These are phyloP conservation scores for Marsdenia floribunda DNA, from an alignment of 257 asterid genomes.

Conservation along the genomic window DNA sequence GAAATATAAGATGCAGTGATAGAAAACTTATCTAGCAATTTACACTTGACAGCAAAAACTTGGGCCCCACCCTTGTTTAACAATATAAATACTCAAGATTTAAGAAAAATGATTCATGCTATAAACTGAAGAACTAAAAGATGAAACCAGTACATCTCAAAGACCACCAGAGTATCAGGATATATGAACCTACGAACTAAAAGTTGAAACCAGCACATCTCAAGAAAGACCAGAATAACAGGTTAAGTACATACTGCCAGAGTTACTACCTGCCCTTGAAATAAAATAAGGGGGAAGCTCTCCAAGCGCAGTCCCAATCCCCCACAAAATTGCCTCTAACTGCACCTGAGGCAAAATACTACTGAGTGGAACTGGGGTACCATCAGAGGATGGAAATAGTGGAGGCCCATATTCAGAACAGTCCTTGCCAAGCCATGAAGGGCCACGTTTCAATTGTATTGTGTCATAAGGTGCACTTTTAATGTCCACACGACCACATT, in stretches of 20 bases:
- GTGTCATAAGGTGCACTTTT: slow-evolving; percentile 92
- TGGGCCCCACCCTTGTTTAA: too few relatives aligned
- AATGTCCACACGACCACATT: slow-evolving; percentile 89
- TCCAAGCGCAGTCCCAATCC: slow-evolving; percentile 90
- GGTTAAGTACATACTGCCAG: not conserved
- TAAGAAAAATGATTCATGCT: not conserved
- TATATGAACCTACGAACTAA: not conserved
- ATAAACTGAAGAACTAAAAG: not conserved
- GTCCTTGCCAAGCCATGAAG: slow-evolving; percentile 87
- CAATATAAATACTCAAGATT: not conserved
- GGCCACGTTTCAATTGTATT: slow-evolving; percentile 56
- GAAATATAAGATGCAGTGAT: not conserved
- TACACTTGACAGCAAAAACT: not conserved
- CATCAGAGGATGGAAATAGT: slow-evolving; percentile 46
- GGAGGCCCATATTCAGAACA: slow-evolving; percentile 81
- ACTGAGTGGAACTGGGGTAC: slow-evolving; percentile 61
- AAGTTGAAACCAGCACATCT: not conserved
- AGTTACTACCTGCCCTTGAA: slow-evolving; percentile 80
- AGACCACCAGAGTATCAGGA: not conserved
- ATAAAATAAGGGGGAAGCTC: slow-evolving; percentile 97
- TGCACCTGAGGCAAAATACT: slow-evolving; percentile 88
- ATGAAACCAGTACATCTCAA: not conserved
- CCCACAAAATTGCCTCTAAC: slow-evolving; percentile 85
- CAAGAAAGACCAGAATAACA: too few relatives aligned
- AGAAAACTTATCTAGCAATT: not conserved